Evolutionary conservation across 306 rosid species (phyloP).

Genomic region (Lathyrus oleraceus): DNA sequence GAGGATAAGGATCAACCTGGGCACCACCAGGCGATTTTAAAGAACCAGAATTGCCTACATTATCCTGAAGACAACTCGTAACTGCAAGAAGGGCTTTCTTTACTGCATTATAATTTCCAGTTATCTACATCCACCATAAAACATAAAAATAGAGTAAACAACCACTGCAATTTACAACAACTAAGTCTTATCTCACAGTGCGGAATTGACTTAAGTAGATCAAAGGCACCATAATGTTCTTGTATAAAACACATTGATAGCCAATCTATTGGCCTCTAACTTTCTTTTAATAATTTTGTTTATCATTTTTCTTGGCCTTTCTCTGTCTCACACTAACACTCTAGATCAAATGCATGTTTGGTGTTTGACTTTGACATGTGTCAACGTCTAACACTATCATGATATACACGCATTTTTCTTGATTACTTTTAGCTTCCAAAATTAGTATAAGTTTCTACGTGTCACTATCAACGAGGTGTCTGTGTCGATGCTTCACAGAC

Average conservation of each 20-base stretch:
- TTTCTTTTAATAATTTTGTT: background rate
- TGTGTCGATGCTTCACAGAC: too few relatives aligned
- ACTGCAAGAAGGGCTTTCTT: conserved; percentile 78
- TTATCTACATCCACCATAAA: conserved; percentile 55
- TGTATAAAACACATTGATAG: background rate
- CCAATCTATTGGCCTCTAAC: background rate
- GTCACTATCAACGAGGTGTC: too few relatives aligned
- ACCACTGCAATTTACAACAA: background rate
- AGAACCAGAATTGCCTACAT: conserved; percentile 45
- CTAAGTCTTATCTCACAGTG: background rate
- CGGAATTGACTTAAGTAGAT: background rate
- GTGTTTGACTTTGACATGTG: too few relatives aligned
- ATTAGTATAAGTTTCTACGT: too few relatives aligned
- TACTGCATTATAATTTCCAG: conserved; percentile 61
- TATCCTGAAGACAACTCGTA: conserved; percentile 66
- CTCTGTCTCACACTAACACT: too few relatives aligned
- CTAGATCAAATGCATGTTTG: too few relatives aligned
- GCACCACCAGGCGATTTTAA: conserved; percentile 53
- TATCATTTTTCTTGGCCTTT: background rate
- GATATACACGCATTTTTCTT: too few relatives aligned
- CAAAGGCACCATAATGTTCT: background rate
- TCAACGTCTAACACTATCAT: too few relatives aligned
- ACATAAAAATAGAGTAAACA: background rate
- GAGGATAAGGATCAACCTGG: conserved; percentile 54
- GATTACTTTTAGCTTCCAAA: too few relatives aligned